phyloP scores from a whole-genome alignment of 768 basidiomycete genomes.

The Leucogyrophana mollusca region DNA sequence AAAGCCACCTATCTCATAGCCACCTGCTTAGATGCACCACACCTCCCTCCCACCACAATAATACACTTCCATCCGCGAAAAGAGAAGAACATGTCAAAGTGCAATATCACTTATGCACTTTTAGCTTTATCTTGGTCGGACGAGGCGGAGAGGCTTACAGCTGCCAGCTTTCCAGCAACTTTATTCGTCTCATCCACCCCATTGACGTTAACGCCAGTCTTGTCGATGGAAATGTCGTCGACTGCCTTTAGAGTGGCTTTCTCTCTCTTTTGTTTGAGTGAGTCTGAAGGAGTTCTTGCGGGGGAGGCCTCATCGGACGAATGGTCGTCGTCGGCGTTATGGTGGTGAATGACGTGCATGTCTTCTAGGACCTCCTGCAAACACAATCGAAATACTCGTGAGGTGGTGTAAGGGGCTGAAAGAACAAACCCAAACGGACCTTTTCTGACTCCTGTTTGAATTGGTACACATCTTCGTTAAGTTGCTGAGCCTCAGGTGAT shows the following conservation, averaged over 20 bases:
- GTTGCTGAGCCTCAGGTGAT: conserved; percentile 42
- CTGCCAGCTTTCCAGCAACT: conserved; percentile 22
- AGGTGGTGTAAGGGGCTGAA: neutral
- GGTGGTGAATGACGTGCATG: conserved; percentile 49
- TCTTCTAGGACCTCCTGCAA: conserved; percentile 28
- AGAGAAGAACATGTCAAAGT: neutral
- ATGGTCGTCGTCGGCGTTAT: conserved; percentile 26
- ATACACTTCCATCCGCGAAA: too few species aligned
- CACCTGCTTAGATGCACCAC: too few species aligned
- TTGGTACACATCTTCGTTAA: conserved; percentile 59
- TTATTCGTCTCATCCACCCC: conserved; percentile 18
- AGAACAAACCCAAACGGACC: conserved; percentile 28
- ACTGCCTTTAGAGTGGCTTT: neutral
- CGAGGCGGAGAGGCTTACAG: conserved; percentile 20
- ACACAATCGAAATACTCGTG: neutral
- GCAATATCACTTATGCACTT: neutral
- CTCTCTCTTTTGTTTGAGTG: neutral
- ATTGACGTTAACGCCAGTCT: conserved; percentile 1
- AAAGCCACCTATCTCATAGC: too few species aligned
- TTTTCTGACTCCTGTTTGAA: conserved; percentile 84
- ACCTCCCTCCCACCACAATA: too few species aligned
- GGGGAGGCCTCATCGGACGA: too few species aligned
- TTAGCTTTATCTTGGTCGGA: too few species aligned
- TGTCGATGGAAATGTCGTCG: conserved; percentile 1
- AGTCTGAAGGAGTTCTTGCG: too few species aligned